Evolutionary conservation across 768 basidiomycete species (phyloP).

Genomic region (Phylloporus arenicola): DNA sequence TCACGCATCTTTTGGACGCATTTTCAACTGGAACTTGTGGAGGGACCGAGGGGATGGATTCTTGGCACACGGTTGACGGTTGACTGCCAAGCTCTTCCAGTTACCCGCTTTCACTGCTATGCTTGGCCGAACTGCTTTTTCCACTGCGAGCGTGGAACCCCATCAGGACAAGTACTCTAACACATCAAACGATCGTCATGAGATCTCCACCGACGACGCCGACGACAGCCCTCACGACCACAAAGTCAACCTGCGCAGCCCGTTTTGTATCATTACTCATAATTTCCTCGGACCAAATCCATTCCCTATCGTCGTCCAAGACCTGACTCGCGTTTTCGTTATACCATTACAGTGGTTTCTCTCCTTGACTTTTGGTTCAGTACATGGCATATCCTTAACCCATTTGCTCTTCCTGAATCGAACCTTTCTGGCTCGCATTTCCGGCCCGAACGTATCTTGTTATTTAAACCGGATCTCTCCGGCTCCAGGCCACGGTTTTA

Average conservation of each 20-base stretch:
- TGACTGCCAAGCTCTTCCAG: conserved; percentile 10
- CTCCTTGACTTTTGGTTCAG: conserved; percentile 12
- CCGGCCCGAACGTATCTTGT: conserved; percentile 10
- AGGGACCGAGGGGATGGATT: conserved; percentile 14
- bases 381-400: conserved; percentile 10
- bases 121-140: conserved; percentile 10
- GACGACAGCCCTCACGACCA: conserved; percentile 12
- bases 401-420: conserved; percentile 20
- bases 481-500: conserved; percentile 7
- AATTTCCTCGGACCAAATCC: conserved; percentile 24
- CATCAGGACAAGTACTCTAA: conserved; percentile 14
- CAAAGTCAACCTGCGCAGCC: conserved; percentile 8
- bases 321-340: conserved; percentile 17
- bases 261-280: conserved; percentile 34
- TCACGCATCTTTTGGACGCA: conserved; percentile 23
- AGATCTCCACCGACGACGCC: conserved; percentile 17
- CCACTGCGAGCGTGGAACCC: conserved; percentile 21
- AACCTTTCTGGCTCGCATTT: conserved; percentile 5
- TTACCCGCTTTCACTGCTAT: conserved; percentile 6
- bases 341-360: conserved; percentile 17
- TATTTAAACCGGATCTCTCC: conserved; percentile 26
- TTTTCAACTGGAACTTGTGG: conserved; percentile 20
- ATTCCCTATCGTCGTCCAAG: conserved; percentile 18
- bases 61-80: conserved; percentile 15
- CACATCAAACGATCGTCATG: conserved; percentile 20